Evolutionary conservation across 2,329 filamentous ascomycete genomes (phyloP), one percentile per base, ranked within the genome.

Genomic region (Trichoderma endophyticum): DNA sequence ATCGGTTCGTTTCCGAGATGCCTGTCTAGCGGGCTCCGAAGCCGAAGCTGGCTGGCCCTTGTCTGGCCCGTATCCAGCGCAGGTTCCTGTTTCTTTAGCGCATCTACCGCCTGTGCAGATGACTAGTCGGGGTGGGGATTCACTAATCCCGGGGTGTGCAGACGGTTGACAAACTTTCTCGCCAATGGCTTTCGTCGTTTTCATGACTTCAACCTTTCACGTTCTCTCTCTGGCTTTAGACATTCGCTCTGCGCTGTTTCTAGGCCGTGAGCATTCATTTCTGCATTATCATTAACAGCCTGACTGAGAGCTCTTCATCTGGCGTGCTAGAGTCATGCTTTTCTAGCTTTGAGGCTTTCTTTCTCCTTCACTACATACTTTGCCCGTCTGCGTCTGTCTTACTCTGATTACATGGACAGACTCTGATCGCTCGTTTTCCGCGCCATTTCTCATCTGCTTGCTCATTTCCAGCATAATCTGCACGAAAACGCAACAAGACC

Each of bases 91-190:
- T 48, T 9, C n/a, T 69, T 36, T 61, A 69, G 66, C 56, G 56
- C 66, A 69, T 61, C 54, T 26, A 30, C 64, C n/a, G 57, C 57
- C 56, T 62, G 66, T 70, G 66, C 66, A 62, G 66, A 70, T 70
- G 66, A 70, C 66, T 70, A 54, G 39, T 51, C 30, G 12, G 39
- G 66, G 66, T 70, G 66, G 66, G 57, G 48, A 60, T 60, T n/a
- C 30, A 12, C 28, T 21, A 15, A 18, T 21, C 57, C 57, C n/a
- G 57, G 57, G 57, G 32, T 32, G 57, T 61, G 56, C 21, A 28
- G 39, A 43, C 32, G 2, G 32, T 63, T 24, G 39, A 56, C 68
- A 64, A 70, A 70, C 60, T 70, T 70, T 62, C 68, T 63, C 68
- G 48, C 60, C 43, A 56, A 43, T 64, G 60, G 14, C 9, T 64